These are phyloP conservation scores for Mycena olivaceomarginata DNA, from an alignment of 768 basidiomycete genomes.

Conservation along the genomic window DNA sequence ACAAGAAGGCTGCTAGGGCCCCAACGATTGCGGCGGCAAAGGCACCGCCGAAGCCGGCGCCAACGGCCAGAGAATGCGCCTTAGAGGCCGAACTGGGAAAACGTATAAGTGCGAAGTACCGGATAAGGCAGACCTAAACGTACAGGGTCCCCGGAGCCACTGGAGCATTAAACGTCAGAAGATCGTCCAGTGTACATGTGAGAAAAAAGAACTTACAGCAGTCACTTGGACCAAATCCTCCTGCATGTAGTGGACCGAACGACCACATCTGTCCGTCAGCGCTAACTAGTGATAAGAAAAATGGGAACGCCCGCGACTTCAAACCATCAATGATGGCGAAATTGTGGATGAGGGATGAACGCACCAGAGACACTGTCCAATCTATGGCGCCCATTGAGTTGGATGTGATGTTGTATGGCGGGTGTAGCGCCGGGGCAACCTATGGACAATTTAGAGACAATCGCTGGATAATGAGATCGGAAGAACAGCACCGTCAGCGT, in stretches of 20 bases:
- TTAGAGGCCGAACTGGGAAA: slow-evolving; percentile 31
- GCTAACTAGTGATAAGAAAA: slow-evolving; percentile 69
- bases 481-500: slow-evolving; percentile 61
- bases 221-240: slow-evolving; percentile 56
- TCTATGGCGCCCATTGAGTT: slow-evolving; percentile 56
- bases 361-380: slow-evolving; percentile 64
- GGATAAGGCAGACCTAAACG: neutral
- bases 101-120: neutral
- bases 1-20: slow-evolving; percentile 35
- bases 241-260: slow-evolving; percentile 68
- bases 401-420: slow-evolving; percentile 71
- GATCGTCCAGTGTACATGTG: neutral
- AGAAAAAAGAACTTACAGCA: slow-evolving; percentile 50
- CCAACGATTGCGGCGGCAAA: slow-evolving; percentile 43
- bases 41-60: slow-evolving; percentile 45
- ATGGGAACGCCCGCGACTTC: slow-evolving; percentile 67
- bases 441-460: slow-evolving; percentile 36
- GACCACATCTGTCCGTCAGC: slow-evolving; percentile 68
- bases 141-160: slow-evolving; percentile 61
- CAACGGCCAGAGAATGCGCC: slow-evolving; percentile 42
- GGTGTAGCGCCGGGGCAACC: slow-evolving; percentile 71
- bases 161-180: neutral
- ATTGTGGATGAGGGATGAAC: slow-evolving; percentile 7
- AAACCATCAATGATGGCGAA: neutral
- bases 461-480: no score